These are phyloP conservation scores for Gentiana straminea DNA, from an alignment of 257 asterid species.

Conservation along the genomic window DNA sequence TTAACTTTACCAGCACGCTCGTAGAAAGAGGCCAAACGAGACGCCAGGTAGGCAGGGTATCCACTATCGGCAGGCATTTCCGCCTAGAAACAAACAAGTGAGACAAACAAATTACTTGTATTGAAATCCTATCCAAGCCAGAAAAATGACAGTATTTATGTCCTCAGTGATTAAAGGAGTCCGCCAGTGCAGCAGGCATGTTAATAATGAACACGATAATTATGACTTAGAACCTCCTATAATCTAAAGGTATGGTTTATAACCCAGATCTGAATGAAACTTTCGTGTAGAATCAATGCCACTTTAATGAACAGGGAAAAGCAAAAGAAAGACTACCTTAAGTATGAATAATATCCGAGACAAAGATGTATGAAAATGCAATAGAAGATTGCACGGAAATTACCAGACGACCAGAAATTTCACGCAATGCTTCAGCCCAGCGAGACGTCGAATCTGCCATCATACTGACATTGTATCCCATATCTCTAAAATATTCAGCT, in stretches of 20 bases:
- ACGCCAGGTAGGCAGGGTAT: slow-evolving; percentile 96
- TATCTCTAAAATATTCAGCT: slow-evolving; percentile 98
- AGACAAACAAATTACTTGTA: slow-evolving; percentile 7
- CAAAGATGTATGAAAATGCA: slow-evolving; percentile 1
- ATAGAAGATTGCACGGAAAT: slow-evolving; percentile 15
- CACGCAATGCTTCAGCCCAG: slow-evolving; percentile 99
- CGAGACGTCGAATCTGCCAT: slow-evolving; percentile 99
- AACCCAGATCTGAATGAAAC: too few species aligned
- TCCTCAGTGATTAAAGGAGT: too few species aligned
- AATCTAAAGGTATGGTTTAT: too few species aligned
- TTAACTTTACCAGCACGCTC: slow-evolving; percentile 99
- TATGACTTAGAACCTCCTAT: too few species aligned
- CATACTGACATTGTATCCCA: slow-evolving; percentile 99
- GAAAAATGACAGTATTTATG: too few species aligned
- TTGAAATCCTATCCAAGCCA: neutral
- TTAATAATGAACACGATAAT: too few species aligned
- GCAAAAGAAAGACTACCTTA: too few species aligned
- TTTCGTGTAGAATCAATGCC: too few species aligned
- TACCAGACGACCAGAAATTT: slow-evolving; percentile 99
- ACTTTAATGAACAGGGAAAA: too few species aligned
- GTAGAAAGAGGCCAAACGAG: slow-evolving; percentile 97
- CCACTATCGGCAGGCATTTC: slow-evolving; percentile 99
- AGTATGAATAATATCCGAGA: neutral
- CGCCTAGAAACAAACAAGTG: slow-evolving; percentile 42
- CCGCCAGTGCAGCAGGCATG: too few species aligned